Evolutionary conservation across 768 basidiomycete species (phyloP).

Genomic region (Russula sp.): DNA sequence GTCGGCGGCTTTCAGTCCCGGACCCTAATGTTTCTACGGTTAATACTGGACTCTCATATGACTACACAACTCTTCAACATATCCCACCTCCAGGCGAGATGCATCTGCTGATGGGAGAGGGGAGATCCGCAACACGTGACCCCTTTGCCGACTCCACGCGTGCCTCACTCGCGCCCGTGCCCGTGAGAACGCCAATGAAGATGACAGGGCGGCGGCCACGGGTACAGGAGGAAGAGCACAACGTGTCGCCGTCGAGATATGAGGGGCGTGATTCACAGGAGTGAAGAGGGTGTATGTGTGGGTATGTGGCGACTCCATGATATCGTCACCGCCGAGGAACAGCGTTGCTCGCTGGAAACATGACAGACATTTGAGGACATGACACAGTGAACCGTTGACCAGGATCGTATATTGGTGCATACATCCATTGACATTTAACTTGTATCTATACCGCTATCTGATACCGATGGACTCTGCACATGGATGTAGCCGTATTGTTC

Average conservation of each 20-base stretch:
- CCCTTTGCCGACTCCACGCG: not conserved
- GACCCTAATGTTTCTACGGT: not conserved
- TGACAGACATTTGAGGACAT: too few species aligned
- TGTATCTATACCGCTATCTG: not conserved
- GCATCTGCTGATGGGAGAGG: not conserved
- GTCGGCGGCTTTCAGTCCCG: not conserved
- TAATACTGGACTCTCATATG: not conserved
- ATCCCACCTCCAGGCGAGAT: conserved; percentile 10
- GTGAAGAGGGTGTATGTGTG: not conserved
- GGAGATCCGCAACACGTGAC: not conserved
- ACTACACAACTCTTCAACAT: not conserved
- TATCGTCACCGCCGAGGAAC: not conserved
- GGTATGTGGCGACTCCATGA: not conserved
- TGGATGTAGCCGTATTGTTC: not conserved
- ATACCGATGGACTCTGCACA: not conserved
- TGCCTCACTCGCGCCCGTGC: not conserved
- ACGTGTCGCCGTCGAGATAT: not conserved
- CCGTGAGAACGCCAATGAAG: too few species aligned
- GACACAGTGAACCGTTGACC: too few species aligned
- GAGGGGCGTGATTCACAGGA: not conserved
- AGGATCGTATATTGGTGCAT: not conserved
- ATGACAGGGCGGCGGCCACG: too few species aligned
- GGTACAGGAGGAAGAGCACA: not conserved
- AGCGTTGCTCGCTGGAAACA: too few species aligned
- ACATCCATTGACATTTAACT: not conserved